Evolutionary conservation across 176 grass and related monocot species (phyloP).

Genomic region (Avena eriantha): DNA sequence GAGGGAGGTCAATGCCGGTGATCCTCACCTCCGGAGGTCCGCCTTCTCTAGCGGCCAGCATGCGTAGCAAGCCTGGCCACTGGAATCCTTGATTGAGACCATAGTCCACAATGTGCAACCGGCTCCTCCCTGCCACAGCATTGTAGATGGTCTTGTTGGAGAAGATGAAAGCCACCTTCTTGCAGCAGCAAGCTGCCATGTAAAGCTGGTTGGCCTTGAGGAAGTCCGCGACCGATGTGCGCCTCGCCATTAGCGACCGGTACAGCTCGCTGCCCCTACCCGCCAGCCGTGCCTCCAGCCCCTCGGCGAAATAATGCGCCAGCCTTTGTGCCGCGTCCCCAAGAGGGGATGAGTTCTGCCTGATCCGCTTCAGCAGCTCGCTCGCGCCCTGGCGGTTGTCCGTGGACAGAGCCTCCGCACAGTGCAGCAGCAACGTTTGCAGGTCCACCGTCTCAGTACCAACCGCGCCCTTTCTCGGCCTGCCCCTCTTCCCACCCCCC

Average conservation of each 20-base stretch:
- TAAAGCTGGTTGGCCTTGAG: conserved; percentile 63
- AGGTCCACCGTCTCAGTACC: conserved; percentile 57
- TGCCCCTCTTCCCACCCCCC: conserved; percentile 5
- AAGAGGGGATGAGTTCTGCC: conserved; percentile 20
- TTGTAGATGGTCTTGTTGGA: conserved; percentile 57
- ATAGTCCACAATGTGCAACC: conserved; percentile 59
- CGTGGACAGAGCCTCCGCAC: conserved; percentile 55
- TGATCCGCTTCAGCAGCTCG: conserved; percentile 59
- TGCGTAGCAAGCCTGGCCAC: conserved; percentile 36
- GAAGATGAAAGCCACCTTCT: conserved; percentile 48
- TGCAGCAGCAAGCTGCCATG: conserved; percentile 60
- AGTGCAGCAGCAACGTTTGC: conserved; percentile 58
- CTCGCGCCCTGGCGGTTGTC: conserved; percentile 48
- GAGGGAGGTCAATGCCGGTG: conserved; percentile 36
- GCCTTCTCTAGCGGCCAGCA: conserved; percentile 22
- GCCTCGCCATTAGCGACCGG: conserved; percentile 19
- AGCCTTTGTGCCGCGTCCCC: conserved; percentile 62
- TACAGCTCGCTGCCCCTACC: conserved; percentile 71
- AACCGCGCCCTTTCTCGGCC: background rate
- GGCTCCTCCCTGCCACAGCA: conserved; percentile 18
- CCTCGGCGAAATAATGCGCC: conserved; percentile 70
- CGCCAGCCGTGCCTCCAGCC: conserved; percentile 65
- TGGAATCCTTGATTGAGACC: conserved; percentile 55
- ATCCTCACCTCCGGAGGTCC: conserved; percentile 48
- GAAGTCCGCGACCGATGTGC: conserved; percentile 16